Evolutionary conservation across 768 basidiomycete genomes (phyloP), one percentile per base, ranked within the genome.

Genomic region (Suillus discolor): DNA sequence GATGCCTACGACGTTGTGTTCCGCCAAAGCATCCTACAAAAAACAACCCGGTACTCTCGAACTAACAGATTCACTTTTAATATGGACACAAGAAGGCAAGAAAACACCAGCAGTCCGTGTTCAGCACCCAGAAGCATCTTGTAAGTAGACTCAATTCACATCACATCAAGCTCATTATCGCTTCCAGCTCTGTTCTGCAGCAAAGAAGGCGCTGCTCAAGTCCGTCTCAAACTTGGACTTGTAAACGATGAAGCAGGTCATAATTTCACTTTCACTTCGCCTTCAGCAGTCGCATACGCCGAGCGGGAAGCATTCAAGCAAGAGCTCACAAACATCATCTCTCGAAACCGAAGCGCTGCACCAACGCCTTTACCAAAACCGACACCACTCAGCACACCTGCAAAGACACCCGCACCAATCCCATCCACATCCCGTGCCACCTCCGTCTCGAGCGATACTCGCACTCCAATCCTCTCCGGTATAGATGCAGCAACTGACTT

Each of bases 251-350:
- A 91, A 64, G 83, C 82, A 15, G 91, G 90, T 9, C 90, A 93
- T 80, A 92, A 89, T 71, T 96, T 96, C 76, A 90, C 90, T 1
- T 94, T 93, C 79, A 87, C 84, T 2, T 85, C 90, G 1, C 85
- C 90, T 2, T 85, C 84, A 65, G 77, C 87, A 0, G 77, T 84
- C 70, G 91, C 93, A 41, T 79, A 85, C 63, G 72, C 79, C 34
- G 94, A 96, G 73, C 86, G 94, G 70, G 93, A 94, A 78, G 82
- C 82, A 69, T 94, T 95, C 84, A 95, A 95, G 80, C 81, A 81
- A 49, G 90, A 92, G 73, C 81, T 95, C 64, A 91, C 90, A 9
- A 82, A 81, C 62, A 89, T 94, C 74, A 91, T 96, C 67, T 85
- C 87, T 69, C 85, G 84, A 61, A 95, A 95, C 78, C 85, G 89